Evolutionary conservation across 441 rosid species (phyloP).

Genomic region (Erodium trifolium): DNA sequence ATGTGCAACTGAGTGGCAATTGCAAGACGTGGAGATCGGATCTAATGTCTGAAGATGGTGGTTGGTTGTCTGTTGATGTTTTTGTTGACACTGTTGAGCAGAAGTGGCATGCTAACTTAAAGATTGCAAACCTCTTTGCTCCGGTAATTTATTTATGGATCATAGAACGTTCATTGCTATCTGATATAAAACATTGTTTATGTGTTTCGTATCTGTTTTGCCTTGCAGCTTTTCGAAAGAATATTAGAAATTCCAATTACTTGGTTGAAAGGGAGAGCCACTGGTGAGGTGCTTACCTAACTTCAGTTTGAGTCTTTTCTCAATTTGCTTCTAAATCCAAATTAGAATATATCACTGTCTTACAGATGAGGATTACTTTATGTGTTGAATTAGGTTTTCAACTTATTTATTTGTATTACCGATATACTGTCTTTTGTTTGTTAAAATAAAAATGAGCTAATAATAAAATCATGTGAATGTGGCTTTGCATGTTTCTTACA

Average conservation of each 20-base stretch:
- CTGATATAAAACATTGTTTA: slow-evolving; percentile 14
- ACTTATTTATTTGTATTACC: background rate
- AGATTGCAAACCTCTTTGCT: slow-evolving; percentile 70
- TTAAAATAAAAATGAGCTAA: background rate
- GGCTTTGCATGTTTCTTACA: background rate
- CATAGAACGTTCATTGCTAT: slow-evolving; percentile 8
- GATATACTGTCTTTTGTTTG: background rate
- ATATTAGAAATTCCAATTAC: slow-evolving; percentile 80
- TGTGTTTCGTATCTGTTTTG: slow-evolving; percentile 22
- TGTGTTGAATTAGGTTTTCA: background rate
- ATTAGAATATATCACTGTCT: background rate
- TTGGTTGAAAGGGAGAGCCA: slow-evolving; percentile 94
- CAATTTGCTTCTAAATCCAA: background rate
- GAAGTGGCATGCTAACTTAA: slow-evolving; percentile 96
- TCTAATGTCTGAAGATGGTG: slow-evolving; percentile 73
- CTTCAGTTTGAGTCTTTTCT: slow-evolving; percentile 24
- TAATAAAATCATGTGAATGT: background rate
- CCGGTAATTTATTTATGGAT: slow-evolving; percentile 65
- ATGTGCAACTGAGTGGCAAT: slow-evolving; percentile 84
- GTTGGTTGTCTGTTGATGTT: slow-evolving; percentile 91
- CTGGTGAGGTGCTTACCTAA: slow-evolving; percentile 99
- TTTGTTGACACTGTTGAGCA: slow-evolving; percentile 84
- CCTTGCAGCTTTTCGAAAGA: slow-evolving; percentile 84
- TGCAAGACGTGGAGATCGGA: slow-evolving; percentile 91
- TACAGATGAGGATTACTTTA: background rate